Conservation (phyloP, 202 grass and related monocot species). For the Tripidium arundinaceum region DNA sequence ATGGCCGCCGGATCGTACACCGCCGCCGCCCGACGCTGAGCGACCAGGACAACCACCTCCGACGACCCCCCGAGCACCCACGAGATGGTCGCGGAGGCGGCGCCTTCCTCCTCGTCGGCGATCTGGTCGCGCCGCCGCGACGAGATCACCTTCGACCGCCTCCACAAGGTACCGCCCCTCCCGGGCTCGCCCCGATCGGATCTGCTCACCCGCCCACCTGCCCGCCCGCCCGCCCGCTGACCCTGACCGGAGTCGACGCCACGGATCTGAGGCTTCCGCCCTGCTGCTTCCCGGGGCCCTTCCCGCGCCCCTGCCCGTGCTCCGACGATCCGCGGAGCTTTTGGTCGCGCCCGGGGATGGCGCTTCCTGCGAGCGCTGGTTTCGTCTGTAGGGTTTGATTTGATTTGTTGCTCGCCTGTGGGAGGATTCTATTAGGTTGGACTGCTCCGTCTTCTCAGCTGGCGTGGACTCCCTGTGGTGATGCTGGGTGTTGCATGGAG, state of each 20-base stretch:
- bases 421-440: background rate
- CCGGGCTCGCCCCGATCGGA: constrained; percentile 30
- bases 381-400: background rate
- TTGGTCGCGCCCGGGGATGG: background rate
- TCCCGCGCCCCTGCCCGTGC: background rate
- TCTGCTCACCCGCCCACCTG: constrained; percentile 10
- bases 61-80: background rate
- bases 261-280: constrained; percentile 20
- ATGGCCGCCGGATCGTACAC: background rate
- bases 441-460: constrained; percentile 6
- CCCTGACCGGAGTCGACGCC: background rate
- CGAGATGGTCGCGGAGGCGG: constrained; percentile 30
- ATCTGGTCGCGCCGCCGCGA: constrained; percentile 81
- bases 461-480: background rate
- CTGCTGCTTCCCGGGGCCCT: background rate
- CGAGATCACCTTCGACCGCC: constrained; percentile 75
- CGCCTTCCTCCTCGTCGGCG: constrained; percentile 23
- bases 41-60: background rate
- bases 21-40: constrained; percentile 15
- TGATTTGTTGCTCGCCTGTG: background rate
- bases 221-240: background rate
- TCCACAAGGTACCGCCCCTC: constrained; percentile 59
- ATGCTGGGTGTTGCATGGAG: background rate
- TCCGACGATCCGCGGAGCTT: background rate
- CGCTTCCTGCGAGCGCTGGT: background rate